These are phyloP conservation scores for Aspergillus coremiiformis DNA, from an alignment of 495 filamentous ascomycete species.

Conservation along the genomic window DNA sequence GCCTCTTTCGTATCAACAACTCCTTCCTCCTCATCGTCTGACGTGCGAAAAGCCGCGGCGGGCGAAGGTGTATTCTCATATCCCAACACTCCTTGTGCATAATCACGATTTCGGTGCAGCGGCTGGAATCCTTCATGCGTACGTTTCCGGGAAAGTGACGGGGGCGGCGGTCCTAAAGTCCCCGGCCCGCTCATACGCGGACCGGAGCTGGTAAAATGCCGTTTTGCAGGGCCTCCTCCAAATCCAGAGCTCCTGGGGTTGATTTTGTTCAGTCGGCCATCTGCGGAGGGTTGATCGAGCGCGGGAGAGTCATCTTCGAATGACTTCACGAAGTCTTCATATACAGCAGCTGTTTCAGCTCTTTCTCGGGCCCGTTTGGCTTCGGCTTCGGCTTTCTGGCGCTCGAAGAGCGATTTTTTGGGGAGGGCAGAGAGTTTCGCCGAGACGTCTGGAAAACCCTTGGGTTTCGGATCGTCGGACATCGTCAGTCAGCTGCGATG, in stretches of 20 bases:
- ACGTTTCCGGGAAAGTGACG: conserved; percentile 45
- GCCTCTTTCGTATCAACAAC: conserved; percentile 43
- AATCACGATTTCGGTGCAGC: conserved; percentile 31
- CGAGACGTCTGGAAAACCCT: conserved; percentile 75
- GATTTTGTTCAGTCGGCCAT: conserved; percentile 26
- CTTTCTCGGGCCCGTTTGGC: conserved; percentile 82
- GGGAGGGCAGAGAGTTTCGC: conserved; percentile 73
- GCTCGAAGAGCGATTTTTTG: conserved; percentile 89
- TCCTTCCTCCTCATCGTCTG: conserved; percentile 47
- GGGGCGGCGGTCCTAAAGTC: conserved; percentile 59
- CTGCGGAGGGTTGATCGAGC: conserved; percentile 12
- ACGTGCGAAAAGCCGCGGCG: conserved; percentile 41
- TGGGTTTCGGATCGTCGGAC: conserved; percentile 39
- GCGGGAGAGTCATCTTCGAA: conserved; percentile 66
- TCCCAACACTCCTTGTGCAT: conserved; percentile 42
- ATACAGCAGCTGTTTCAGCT: conserved; percentile 83
- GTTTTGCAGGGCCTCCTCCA: conserved; percentile 39
- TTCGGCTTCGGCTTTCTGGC: conserved; percentile 86
- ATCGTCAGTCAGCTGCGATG: conserved; percentile 26
- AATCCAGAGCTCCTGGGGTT: conserved; percentile 36
- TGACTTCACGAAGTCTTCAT: conserved; percentile 84
- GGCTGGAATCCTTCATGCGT: conserved; percentile 41
- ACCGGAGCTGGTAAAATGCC: conserved; percentile 49
- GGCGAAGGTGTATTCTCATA: conserved; percentile 47
- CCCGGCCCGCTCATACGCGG: conserved; percentile 65